Evolutionary conservation across 176 grass and related monocot species (phyloP), one percentile per base, ranked within the genome.

Genomic region (Lolium rigidum): DNA sequence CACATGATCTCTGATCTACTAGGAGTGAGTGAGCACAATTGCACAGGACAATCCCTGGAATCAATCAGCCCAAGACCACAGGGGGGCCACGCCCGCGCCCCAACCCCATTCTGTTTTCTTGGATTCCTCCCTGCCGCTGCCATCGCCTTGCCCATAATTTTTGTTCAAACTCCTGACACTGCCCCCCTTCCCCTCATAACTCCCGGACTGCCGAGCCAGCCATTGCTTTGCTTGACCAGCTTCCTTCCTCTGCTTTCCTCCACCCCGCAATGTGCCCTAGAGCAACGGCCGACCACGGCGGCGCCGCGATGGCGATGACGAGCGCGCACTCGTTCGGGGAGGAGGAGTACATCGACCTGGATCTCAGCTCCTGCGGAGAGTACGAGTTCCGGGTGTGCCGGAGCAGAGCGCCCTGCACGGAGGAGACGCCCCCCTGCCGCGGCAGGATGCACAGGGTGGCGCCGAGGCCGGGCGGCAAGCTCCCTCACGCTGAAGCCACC

Each of bases 261-360:
- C 6, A n/a, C 54, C 47, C 37, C 24, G 63, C 84, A 63, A 91
- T 91, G 90, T 91, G 82, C 77, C 90, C 76, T 2, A 70, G 90
- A 88, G 86, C 82, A 18, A 82, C 73, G 73, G 74, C 13, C 14
- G 84, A 83, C 21, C 70, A 84, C 81, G 28, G 50, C 72, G 85
- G 68, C 89, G 76, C 43, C 24, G 68, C 81, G 35, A 85, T 91
- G 90, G 52, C 75, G 60, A 69, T 55, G 52, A 15, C 81, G 2
- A 52, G 68, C 5, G 89, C 77, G 28, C 82, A 28, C 14, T 84
- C 60, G 68, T 91, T 91, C 17, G 69, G 44, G 17, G 92, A 94
- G 65, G 92, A 94, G 77, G 92, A 91, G 18, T 94, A 87, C 90
- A 92, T 94, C 79, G 92, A 94, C 87, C 85, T 94, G 82, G 90